Base-by-base conservation (phyloP, 495 filamentous ascomycete species). In the Chaetomidium leptoderma region DNA sequence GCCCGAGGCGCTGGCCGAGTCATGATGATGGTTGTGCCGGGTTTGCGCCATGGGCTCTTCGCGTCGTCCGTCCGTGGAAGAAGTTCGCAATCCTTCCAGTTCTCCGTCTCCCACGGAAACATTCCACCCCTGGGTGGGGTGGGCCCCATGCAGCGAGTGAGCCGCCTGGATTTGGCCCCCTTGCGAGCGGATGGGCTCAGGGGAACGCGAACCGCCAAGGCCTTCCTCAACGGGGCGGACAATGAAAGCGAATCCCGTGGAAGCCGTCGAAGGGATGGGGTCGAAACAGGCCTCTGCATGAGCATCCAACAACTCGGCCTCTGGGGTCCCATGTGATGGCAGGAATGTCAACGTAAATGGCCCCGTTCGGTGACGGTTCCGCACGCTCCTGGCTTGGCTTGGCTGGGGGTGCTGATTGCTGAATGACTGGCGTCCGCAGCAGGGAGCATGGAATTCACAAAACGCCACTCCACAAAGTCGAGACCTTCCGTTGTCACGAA, bases 181-280 rank as follows among this genome's bases (percentile, higher is more conserved):
- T 32, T 32, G 37, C 8, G 6, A 40, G 17, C 14, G 10, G 45
- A 16, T 21, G 40, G 47, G 29, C n/a, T 21, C 32, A 32, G 47
- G 45, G 47, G 47, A 50, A 50, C 29, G 47, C 47, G 35, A 46
- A 7, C 48, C 33, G 48, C 48, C 48, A 51, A 51, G 48, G 16
- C 48, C 29, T 51, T 51, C 48, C 48, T 11, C n/a, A 51, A 51
- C 32, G 35, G 35, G 32, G 48, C 48, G 33, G 23, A 36, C 48
- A 39, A 4, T 37, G 30, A 39, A 6, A 19, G 35, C 48, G 48
- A 51, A 51, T 26, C 32, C 48, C 24, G 48, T 51, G 48, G 48
- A 51, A 51, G 48, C 48, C 48, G 48, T 32, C 32, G 48, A 39
- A 51, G 19, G 21, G 32, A 27, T 32, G 19, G 35, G 48, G 40